These are phyloP conservation scores for Aureobasidium sp. DNA, from an alignment of 2,329 filamentous ascomycete genomes.

Conservation along the genomic window DNA sequence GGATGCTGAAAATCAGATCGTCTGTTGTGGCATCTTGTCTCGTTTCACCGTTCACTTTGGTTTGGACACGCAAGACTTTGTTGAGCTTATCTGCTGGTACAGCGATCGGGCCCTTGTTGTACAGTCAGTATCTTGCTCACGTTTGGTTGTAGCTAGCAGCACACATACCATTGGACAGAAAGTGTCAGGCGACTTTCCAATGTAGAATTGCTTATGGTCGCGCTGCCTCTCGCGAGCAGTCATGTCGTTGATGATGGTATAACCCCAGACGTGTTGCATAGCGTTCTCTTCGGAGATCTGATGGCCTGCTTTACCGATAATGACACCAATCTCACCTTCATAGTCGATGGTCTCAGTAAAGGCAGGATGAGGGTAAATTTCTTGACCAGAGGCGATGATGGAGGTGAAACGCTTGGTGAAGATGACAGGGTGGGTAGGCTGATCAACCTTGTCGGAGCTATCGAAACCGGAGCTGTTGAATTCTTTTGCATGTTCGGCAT, in stretches of 20 bases:
- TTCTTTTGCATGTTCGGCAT: constrained; percentile 48
- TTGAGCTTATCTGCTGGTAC: constrained; percentile 11
- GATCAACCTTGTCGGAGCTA: constrained; percentile 45
- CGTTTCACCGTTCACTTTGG: constrained; percentile 43
- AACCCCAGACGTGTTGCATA: constrained; percentile 47
- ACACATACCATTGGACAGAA: constrained; percentile 45
- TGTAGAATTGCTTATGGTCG: constrained; percentile 54
- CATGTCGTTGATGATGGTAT: constrained; percentile 51
- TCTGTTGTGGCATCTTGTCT: constrained; percentile 42
- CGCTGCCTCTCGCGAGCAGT: constrained; percentile 47
- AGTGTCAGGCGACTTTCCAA: constrained; percentile 49
- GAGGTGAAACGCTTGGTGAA: constrained; percentile 49
- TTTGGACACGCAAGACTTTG: constrained; percentile 31
- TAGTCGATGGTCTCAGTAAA: constrained; percentile 48
- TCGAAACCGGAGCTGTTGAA: constrained; percentile 51
- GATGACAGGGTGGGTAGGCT: constrained; percentile 47
- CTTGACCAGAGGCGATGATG: constrained; percentile 42
- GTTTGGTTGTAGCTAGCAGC: not conserved
- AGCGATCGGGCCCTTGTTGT: not conserved
- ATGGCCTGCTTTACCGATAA: constrained; percentile 44
- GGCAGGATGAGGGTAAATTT: constrained; percentile 37
- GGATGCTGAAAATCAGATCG: constrained; percentile 44
- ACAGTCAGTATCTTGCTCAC: not conserved
- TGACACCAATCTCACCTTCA: constrained; percentile 50
- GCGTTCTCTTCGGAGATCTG: constrained; percentile 38